A percentile compares a stretch with the other conserved stretches of the same genome.
These are phyloP conservation scores for Arthrobotrys iridis DNA, from an alignment of 2,329 filamentous ascomycete genomes.

Conservation along the genomic window DNA sequence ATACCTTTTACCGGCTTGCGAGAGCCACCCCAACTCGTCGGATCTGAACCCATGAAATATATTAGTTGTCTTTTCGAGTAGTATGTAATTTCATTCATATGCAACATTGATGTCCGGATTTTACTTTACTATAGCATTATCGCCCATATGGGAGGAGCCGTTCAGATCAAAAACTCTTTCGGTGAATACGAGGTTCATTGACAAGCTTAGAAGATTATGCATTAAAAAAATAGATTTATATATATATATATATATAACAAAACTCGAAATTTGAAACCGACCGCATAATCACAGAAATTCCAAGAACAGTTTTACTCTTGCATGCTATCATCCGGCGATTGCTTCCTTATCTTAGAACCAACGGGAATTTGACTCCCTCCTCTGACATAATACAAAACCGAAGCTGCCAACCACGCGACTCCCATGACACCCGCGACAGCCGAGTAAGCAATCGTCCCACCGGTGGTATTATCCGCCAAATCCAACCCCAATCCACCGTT, in stretches of 20 bases:
- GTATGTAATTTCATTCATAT: too few relatives aligned
- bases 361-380: constrained; percentile 9
- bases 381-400: constrained; percentile 30
- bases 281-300: background rate
- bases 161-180: background rate
- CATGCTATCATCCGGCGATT: background rate
- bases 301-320: constrained; percentile 6
- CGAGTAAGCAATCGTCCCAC: constrained; percentile 67
- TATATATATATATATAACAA: background rate
- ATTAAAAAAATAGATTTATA: background rate
- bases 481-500: constrained; percentile 72
- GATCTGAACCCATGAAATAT: too few relatives aligned
- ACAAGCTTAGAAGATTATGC: background rate
- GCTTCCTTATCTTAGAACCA: background rate
- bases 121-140: too few relatives aligned
- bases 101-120: too few relatives aligned
- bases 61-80: too few relatives aligned
- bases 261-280: constrained; percentile 3
- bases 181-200: background rate
- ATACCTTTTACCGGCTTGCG: background rate
- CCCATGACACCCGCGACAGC: constrained; percentile 68
- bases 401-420: constrained; percentile 21
- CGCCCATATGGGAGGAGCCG: too few relatives aligned
- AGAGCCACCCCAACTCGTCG: background rate
- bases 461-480: constrained; percentile 63